These are phyloP conservation scores for Agrocybe praecox DNA, from an alignment of 768 basidiomycete genomes.

Conservation along the genomic window DNA sequence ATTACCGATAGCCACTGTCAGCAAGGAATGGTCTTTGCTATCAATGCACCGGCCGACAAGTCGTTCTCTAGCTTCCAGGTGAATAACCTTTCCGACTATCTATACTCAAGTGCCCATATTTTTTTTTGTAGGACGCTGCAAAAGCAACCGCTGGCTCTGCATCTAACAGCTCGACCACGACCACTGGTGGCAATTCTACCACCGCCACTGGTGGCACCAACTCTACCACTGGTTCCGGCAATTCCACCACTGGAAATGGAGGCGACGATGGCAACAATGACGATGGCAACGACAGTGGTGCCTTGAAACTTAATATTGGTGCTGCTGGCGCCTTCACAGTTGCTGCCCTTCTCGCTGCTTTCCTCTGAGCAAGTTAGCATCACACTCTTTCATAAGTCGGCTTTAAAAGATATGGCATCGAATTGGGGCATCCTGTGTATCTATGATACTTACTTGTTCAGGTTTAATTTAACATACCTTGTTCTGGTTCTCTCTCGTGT, in stretches of 20 bases:
- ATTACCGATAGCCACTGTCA: conserved; percentile 43
- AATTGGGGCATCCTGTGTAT: not conserved
- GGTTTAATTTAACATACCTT: no score
- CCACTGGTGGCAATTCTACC: not conserved
- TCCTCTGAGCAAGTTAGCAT: conserved; percentile 29
- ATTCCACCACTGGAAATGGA: not conserved
- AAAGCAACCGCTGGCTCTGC: conserved; percentile 16
- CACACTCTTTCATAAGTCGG: not conserved
- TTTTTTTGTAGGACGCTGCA: conserved; percentile 12
- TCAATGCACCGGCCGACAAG: conserved; percentile 52
- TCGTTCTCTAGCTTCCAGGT: conserved; percentile 51
- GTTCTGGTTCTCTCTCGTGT: no score
- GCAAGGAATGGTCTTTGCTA: conserved; percentile 61
- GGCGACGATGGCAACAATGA: conserved; percentile 9
- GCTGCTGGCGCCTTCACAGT: conserved; percentile 31
- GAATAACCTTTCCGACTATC: not conserved
- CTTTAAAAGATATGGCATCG: not conserved
- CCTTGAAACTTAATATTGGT: conserved; percentile 29
- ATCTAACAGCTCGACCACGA: not conserved
- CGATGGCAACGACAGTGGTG: conserved; percentile 21
- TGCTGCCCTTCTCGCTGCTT: conserved; percentile 29
- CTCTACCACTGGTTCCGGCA: conserved; percentile 12
- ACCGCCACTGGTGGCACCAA: conserved; percentile 16
- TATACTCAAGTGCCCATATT: not conserved
- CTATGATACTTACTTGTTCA: no score